Evolutionary conservation across 1,284 basidiomycete species (phyloP), one percentile per base, ranked within the genome.

Genomic region (Fomitopsis pinicola): DNA sequence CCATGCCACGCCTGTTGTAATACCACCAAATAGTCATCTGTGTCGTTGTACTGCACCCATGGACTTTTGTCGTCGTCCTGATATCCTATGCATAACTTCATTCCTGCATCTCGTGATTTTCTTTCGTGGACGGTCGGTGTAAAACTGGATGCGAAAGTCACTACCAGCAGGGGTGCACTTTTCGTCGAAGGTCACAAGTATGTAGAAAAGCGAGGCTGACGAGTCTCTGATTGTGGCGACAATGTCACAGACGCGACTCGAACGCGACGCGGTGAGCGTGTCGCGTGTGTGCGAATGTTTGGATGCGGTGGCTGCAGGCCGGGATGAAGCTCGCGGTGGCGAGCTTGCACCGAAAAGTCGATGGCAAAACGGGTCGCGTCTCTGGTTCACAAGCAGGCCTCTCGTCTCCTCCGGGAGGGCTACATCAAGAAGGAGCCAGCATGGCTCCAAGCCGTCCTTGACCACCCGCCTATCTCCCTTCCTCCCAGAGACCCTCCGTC

Each of bases 311-410:
- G 60, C 60, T 62, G 57, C 12, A 30, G 15, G 26, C 22, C 28
- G 7, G 19, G 12, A 2, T 44, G 55, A 26, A 35, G 38, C 5
- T 8, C 38, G 14, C 40, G 26, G 40, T 44, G 36, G 55, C 48
- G 48, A 15, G 26, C 48, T 33, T n/a, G 26, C 38, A 38, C 42
- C 26, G 30, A 40, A 19, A 55, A 55, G 54, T 33, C 58, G 33
- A 55, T 62, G 64, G 65, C 62, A 53, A 88, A 95, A 64, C 83
- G 92, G 65, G 84, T 97, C 69, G 89, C 95, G 38, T 85, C 84
- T 60, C 93, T 97, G 75, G 94, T 98, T 17, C 94, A 96, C 75
- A 86, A 92, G 73, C 88, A 92, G 63, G 89, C 94, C 56, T 89
- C 92, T 52, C 90, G 96, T 61, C 82, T 98, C 58, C 82, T 96